Conservation (phyloP, 768 basidiomycete genomes). For the Serendipita sp. region DNA sequence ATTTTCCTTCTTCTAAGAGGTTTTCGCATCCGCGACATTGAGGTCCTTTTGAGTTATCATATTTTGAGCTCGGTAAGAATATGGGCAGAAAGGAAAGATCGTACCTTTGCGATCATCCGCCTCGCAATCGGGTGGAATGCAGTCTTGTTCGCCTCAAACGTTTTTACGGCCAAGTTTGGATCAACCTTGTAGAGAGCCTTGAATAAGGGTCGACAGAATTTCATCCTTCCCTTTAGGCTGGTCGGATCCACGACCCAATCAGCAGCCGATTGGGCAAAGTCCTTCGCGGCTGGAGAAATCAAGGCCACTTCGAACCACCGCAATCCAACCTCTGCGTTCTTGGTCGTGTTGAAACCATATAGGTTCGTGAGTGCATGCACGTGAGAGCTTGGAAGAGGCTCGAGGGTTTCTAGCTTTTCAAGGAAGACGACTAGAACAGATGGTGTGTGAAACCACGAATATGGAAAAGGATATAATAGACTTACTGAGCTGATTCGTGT, state of each 20-base stretch:
- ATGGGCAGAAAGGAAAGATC: neutral
- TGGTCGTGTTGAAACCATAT: slow-evolving; percentile 37
- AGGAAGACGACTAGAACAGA: slow-evolving; percentile 58
- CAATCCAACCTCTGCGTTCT: slow-evolving; percentile 63
- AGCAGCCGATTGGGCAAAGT: slow-evolving; percentile 38
- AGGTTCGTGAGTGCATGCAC: slow-evolving; percentile 39
- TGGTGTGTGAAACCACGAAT: neutral
- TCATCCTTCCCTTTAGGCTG: slow-evolving; percentile 62
- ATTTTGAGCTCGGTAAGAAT: neutral
- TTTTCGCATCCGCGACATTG: neutral
- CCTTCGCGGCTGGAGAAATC: slow-evolving; percentile 33
- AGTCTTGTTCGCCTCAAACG: slow-evolving; percentile 32
- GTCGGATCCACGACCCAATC: slow-evolving; percentile 54
- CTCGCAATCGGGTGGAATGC: slow-evolving; percentile 66
- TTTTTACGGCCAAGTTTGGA: slow-evolving; percentile 32
- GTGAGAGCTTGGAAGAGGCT: slow-evolving; percentile 43
- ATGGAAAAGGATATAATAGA: slow-evolving; percentile 5
- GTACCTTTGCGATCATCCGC: slow-evolving; percentile 60
- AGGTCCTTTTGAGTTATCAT: neutral
- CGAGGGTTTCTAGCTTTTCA: slow-evolving; percentile 53
- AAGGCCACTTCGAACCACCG: slow-evolving; percentile 67
- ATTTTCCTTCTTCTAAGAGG: neutral
- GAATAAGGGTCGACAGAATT: slow-evolving; percentile 64
- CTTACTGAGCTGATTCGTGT: slow-evolving; percentile 62
- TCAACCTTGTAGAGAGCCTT: slow-evolving; percentile 39